A percentile compares a stretch with the other conserved stretches of the same genome.
Conservation (phyloP, 2,329 filamentous ascomycete species). For the Beauveria sp. region DNA sequence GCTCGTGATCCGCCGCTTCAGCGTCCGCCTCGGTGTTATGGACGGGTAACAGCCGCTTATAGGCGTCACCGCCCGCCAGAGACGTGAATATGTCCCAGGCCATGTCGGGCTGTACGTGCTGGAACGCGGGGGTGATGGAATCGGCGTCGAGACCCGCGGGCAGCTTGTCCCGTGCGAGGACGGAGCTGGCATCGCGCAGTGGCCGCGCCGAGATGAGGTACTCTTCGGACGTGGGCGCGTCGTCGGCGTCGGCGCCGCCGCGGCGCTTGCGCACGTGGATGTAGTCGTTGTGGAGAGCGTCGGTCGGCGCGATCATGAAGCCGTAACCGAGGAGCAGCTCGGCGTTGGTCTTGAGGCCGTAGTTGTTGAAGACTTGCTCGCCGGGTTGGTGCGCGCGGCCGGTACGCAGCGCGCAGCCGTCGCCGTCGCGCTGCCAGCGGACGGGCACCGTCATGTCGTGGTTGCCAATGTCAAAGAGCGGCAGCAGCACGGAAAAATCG, state of each 20-base stretch:
- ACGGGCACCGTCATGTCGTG: slow-evolving; percentile 55
- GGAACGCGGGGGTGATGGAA: slow-evolving; percentile 32
- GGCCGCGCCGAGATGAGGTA: slow-evolving; percentile 48
- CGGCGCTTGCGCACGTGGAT: slow-evolving; percentile 45
- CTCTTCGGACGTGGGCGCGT: slow-evolving; percentile 24
- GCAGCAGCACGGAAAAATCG: slow-evolving; percentile 61
- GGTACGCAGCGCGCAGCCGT: slow-evolving; percentile 36
- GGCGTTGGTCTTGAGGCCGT: slow-evolving; percentile 66
- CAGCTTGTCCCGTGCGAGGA: slow-evolving; percentile 36
- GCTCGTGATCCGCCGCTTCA: not conserved
- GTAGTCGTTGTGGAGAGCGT: slow-evolving; percentile 51
- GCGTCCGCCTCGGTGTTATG: slow-evolving; percentile 18
- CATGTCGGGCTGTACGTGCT: slow-evolving; percentile 46
- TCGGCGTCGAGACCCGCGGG: slow-evolving; percentile 17
- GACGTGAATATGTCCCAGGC: slow-evolving; percentile 41
- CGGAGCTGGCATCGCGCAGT: slow-evolving; percentile 38
- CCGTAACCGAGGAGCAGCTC: slow-evolving; percentile 60
- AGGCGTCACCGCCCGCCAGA: slow-evolving; percentile 19
- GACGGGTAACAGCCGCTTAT: not conserved
- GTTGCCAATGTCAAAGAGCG: slow-evolving; percentile 65
- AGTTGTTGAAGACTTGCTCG: slow-evolving; percentile 60
- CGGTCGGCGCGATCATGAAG: slow-evolving; percentile 45
- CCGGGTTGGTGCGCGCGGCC: slow-evolving; percentile 39
- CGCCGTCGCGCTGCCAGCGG: slow-evolving; percentile 43
- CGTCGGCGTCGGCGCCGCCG: slow-evolving; percentile 12